phyloP scores from a whole-genome alignment of 305 asterid species.

The Fraxinus xanthoxyloides region DNA sequence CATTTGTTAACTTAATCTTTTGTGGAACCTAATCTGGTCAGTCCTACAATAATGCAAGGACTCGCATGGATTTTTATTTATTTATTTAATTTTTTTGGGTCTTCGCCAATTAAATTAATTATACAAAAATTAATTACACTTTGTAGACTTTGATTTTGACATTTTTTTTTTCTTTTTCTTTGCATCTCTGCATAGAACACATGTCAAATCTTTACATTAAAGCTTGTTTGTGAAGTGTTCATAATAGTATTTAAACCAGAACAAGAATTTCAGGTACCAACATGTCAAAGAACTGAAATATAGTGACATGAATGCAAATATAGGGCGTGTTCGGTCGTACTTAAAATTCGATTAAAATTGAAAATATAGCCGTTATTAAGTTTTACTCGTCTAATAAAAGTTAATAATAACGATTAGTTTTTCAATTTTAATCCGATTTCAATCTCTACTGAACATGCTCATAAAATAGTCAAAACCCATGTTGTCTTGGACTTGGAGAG shows the following conservation, averaged over 20 bases:
- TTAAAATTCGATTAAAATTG: no score
- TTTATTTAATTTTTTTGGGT: no score
- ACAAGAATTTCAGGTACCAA: neutral
- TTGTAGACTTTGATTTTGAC: neutral
- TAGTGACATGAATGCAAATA: neutral
- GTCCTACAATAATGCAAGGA: neutral
- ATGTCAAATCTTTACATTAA: neutral
- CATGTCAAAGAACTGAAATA: neutral
- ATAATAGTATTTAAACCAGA: no score
- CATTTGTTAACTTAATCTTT: neutral
- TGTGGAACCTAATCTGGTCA: neutral
- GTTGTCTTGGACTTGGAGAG: neutral
- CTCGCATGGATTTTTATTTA: neutral
- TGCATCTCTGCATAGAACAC: neutral
- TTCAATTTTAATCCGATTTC: no score
- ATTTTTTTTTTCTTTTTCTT: neutral
- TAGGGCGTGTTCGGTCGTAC: no score
- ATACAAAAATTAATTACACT: neutral
- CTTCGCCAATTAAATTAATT: neutral
- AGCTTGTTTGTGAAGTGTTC: neutral
- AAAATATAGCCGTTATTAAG: no score
- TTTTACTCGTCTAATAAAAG: no score
- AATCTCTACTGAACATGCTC: no score
- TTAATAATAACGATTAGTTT: no score
- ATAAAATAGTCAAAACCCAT: neutral